Percentiles rank a stretch among this genome's conserved stretches.
phyloP scores from a whole-genome alignment of 108 stramenopile genomes.

The Licmophora abbreviata region DNA sequence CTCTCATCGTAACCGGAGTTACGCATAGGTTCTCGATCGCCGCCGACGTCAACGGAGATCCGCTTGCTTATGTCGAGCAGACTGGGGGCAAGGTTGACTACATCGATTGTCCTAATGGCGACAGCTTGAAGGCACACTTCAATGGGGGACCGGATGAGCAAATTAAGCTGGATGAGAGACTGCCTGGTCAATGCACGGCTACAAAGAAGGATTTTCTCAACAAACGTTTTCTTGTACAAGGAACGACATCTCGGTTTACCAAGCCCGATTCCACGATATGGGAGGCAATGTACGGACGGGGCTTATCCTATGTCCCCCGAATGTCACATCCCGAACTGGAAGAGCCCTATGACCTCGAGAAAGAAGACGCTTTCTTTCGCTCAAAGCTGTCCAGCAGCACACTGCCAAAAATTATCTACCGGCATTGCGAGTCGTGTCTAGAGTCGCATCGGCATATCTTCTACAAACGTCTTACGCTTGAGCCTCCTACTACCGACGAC shows the following conservation, averaged over 20 bases:
- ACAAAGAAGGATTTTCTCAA: neutral
- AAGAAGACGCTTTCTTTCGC: neutral
- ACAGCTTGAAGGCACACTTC: neutral
- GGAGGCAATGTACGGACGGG: neutral
- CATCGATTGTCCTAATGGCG: neutral
- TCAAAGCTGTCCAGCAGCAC: neutral
- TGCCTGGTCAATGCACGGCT: neutral
- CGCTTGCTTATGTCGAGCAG: neutral
- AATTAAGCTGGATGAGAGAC: neutral
- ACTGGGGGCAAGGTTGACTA: neutral
- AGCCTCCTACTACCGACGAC: neutral
- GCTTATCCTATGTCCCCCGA: neutral
- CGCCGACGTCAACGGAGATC: neutral
- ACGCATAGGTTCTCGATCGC: neutral
- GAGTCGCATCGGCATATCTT: constrained; percentile 22
- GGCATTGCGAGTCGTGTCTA: constrained; percentile 16
- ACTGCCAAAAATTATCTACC: constrained; percentile 14
- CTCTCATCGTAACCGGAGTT: neutral
- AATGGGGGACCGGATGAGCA: neutral
- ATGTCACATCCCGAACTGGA: neutral
- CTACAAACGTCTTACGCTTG: constrained; percentile 25
- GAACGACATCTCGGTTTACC: neutral
- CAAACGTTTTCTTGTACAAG: neutral
- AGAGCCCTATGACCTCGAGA: neutral
- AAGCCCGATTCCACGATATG: neutral